A percentile compares a stretch with the other conserved stretches of the same genome.
Conservation (phyloP, 1,139 yeast species). For the Sugiyamaella grinbergsii region DNA sequence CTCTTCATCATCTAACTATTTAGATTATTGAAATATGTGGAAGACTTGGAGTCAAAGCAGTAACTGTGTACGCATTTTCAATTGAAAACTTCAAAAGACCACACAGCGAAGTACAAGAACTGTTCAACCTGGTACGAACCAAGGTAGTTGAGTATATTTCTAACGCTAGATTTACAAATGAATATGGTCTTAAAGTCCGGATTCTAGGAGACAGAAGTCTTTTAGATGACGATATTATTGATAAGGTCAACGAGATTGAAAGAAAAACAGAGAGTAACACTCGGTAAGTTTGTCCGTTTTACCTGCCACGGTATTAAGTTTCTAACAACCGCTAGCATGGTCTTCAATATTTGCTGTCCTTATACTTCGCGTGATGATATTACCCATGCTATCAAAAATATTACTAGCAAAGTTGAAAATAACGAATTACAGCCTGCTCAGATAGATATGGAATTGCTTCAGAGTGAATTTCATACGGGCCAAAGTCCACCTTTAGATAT, state of each 20-base stretch:
- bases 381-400: constrained; percentile 60
- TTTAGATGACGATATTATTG: constrained; percentile 69
- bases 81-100: constrained; percentile 92
- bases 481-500: constrained; percentile 79
- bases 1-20: constrained; percentile 15
- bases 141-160: constrained; percentile 51
- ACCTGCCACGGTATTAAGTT: background rate
- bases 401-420: constrained; percentile 40
- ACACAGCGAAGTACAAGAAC: constrained; percentile 74
- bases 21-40: constrained; percentile 71
- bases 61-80: constrained; percentile 92
- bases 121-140: constrained; percentile 79
- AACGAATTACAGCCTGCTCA: constrained; percentile 38
- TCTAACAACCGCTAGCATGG: constrained; percentile 51
- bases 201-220: constrained; percentile 73
- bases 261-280: constrained; percentile 64
- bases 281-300: constrained; percentile 24
- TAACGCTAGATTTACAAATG: constrained; percentile 23
- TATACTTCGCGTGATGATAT: constrained; percentile 94
- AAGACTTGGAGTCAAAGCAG: constrained; percentile 78
- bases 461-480: constrained; percentile 61
- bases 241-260: constrained; percentile 65
- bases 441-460: constrained; percentile 52
- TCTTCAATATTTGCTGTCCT: constrained; percentile 88
- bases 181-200: constrained; percentile 61